Evolutionary conservation across 2,329 filamentous ascomycete genomes (phyloP).

Genomic region (Mariannaea sp.): DNA sequence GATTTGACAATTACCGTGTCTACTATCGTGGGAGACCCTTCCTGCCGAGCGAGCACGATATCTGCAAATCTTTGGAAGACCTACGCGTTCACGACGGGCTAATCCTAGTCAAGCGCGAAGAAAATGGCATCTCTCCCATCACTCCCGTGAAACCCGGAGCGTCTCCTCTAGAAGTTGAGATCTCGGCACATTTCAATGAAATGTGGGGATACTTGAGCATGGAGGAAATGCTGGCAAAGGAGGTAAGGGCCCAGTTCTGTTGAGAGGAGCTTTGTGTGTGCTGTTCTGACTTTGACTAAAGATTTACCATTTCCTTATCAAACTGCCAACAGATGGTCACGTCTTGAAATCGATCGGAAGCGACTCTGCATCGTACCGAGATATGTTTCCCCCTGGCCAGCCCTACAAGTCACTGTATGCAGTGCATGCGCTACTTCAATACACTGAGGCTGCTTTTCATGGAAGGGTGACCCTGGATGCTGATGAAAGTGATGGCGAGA

Average conservation of each 20-base stretch:
- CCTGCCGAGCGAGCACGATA: constrained; percentile 61
- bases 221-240: constrained; percentile 69
- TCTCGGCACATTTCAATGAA: constrained; percentile 81
- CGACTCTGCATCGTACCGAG: constrained; percentile 55
- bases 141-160: constrained; percentile 55
- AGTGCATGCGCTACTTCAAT: constrained; percentile 67
- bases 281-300: constrained; percentile 35
- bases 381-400: constrained; percentile 70
- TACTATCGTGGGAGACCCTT: constrained; percentile 73
- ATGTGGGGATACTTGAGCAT: constrained; percentile 81
- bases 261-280: not conserved
- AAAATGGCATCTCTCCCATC: constrained; percentile 50
- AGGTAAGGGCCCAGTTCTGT: constrained; percentile 52
- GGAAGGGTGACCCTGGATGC: constrained; percentile 18
- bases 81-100: constrained; percentile 68
- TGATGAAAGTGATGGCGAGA: constrained; percentile 1
- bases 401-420: constrained; percentile 78
- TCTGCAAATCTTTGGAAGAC: constrained; percentile 68
- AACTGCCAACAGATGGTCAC: constrained; percentile 70
- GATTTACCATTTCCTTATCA: constrained; percentile 73
- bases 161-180: constrained; percentile 73
- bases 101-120: constrained; percentile 67
- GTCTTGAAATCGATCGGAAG: constrained; percentile 64
- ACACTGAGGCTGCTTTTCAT: constrained; percentile 55
- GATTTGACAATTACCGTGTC: constrained; percentile 75